Evolutionary conservation across 495 filamentous ascomycete genomes (phyloP).

Genomic region (Amorphotheca resinae): DNA sequence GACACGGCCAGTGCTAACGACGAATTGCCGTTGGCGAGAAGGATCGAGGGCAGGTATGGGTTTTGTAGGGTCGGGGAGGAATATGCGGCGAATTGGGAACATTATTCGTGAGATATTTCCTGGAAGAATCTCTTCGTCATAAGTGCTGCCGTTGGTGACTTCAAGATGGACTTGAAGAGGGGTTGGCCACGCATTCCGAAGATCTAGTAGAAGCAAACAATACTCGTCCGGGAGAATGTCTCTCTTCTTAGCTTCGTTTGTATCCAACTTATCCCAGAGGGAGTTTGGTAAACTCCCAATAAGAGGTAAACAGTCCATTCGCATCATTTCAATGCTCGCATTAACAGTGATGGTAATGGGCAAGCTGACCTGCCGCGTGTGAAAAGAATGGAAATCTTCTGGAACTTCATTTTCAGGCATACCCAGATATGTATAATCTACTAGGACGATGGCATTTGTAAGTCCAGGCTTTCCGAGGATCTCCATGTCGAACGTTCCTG

Average conservation of each 20-base stretch:
- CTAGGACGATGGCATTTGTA: constrained; percentile 66
- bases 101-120: constrained; percentile 69
- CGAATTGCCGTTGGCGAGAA: constrained; percentile 69
- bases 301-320: constrained; percentile 69
- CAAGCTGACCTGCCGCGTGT: constrained; percentile 70
- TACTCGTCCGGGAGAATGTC: constrained; percentile 39
- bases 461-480: constrained; percentile 75
- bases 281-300: constrained; percentile 34
- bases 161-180: constrained; percentile 50
- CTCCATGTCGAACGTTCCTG: constrained; percentile 67
- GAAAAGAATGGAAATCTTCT: constrained; percentile 74
- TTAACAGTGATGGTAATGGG: constrained; percentile 85
- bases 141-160: constrained; percentile 11
- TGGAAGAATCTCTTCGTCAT: constrained; percentile 50
- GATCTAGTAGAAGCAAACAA: constrained; percentile 70
- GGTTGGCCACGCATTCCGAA: constrained; percentile 79
- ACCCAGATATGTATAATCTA: constrained; percentile 71
- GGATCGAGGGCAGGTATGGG: constrained; percentile 72
- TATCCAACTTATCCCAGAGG: constrained; percentile 26
- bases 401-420: constrained; percentile 46
- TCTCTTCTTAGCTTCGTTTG: constrained; percentile 15
- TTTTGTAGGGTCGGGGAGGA: constrained; percentile 61
- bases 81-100: constrained; percentile 62
- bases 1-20: constrained; percentile 67
- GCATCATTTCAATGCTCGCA: constrained; percentile 67